Evolutionary conservation across 805 yeast species (phyloP), one percentile per base, ranked within the genome.

Genomic region (Candida peoriensis): DNA sequence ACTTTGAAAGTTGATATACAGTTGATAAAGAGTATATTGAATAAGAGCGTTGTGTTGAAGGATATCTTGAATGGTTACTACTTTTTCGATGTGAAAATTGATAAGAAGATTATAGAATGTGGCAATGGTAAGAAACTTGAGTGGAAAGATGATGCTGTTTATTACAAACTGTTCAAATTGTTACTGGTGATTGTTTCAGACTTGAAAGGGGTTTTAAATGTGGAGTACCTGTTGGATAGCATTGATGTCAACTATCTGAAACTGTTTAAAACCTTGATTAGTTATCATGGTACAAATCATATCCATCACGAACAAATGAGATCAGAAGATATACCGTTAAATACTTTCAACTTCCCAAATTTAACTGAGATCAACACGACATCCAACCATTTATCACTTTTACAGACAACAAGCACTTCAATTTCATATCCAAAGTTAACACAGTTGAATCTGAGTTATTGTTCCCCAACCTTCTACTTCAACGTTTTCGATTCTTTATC

Each of bases 401-500:
- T 40, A 1, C n/a, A n/a, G n/a, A n/a, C n/a, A n/a, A n/a, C n/a
- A n/a, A n/a, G n/a, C n/a, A 38, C 43, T 11, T 25, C 33, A 13
- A 43, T 38, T 7, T 23, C 32, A 10, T 51, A 50, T 30, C 35
- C 46, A 1, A 24, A 24, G 4, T 23, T 51, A 8, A 29, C 24
- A 4, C 15, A 42, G 4, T 24, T 50, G 28, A 48, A 48, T 18
- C 24, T 50, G 4, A 46, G 45, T 28, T 51, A 51, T 25, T 50
- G 55, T 31, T 48, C 56, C 4, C 42, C 55, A 8, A 46, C 37
- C 17, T 48, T 51, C 34, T 41, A 46, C 32, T 40, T 43, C 12
- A 42, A 51, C 16, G 43, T 47, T 5, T 43, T 51, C 25, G 44
- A 43, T 1, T 37, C 37, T 28, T 30, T 48, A 8, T 38, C 52